A percentile compares a stretch with the other conserved stretches of the same genome.
phyloP scores from a whole-genome alignment of 1,284 basidiomycete species.

The Psilocybe mexicana region DNA sequence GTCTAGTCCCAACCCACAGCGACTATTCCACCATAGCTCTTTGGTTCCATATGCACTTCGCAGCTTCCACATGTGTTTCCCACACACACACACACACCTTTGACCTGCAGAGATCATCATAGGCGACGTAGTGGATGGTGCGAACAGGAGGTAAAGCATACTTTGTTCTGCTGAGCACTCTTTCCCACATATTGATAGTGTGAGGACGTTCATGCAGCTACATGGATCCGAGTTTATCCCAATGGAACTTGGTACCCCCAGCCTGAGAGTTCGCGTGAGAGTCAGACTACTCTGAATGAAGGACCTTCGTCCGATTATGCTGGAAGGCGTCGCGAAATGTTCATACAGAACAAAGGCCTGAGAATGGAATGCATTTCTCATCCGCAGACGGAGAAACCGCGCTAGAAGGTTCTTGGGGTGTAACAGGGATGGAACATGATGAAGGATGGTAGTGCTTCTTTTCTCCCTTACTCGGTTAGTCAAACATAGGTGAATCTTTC shows the following conservation, averaged over 20 bases:
- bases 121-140: neutral
- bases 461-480: conserved; percentile 3
- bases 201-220: conserved; percentile 1
- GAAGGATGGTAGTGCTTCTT: neutral
- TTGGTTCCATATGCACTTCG: neutral
- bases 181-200: conserved; percentile 10
- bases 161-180: neutral
- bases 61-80: neutral
- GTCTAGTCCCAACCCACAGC: too few species aligned
- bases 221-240: conserved; percentile 11
- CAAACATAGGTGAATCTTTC: neutral
- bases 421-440: neutral
- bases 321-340: conserved; percentile 1
- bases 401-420: neutral
- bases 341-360: conserved; percentile 1
- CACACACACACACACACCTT: neutral
- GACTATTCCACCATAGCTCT: neutral
- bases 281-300: neutral
- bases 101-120: neutral
- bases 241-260: conserved; percentile 1
- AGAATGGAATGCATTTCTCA: neutral
- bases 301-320: neutral
- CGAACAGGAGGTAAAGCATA: neutral
- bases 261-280: conserved; percentile 5
- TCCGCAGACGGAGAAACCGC: conserved; percentile 5